Conservation (phyloP, 805 yeast genomes). For the Candida pini region DNA sequence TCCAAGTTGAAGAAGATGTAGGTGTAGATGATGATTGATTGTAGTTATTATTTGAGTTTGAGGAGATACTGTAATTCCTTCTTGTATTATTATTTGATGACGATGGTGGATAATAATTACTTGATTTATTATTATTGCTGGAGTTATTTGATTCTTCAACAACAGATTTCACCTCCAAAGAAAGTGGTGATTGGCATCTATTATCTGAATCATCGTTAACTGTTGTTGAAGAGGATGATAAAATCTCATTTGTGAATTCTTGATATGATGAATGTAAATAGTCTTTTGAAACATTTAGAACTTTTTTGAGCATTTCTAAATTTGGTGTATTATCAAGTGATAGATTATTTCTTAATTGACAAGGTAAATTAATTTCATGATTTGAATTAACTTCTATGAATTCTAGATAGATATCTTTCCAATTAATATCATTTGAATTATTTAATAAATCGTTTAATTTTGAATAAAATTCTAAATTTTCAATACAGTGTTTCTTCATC, state of each 20-base stretch:
- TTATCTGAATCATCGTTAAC: conserved; percentile 3
- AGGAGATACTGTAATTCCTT: conserved; percentile 6
- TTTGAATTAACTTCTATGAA: conserved; percentile 24
- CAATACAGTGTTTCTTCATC: conserved; percentile 28
- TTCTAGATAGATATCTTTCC: conserved; percentile 23
- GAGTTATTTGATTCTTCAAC: background rate
- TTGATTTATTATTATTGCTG: background rate
- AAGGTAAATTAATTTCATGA: conserved; percentile 30
- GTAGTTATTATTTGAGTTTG: conserved; percentile 1
- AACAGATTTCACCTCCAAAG: background rate
- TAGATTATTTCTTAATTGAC: conserved; percentile 16
- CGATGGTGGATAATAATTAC: background rate
- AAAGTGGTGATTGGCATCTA: conserved; percentile 10
- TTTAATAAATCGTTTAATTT: conserved; percentile 19
- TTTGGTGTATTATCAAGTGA: conserved; percentile 16
- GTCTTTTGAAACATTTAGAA: conserved; percentile 18
- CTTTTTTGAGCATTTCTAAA: conserved; percentile 9
- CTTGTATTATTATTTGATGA: conserved; percentile 1
- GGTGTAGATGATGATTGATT: background rate
- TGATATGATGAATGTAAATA: conserved; percentile 26
- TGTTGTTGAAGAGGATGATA: conserved; percentile 8
- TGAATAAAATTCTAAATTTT: conserved; percentile 30
- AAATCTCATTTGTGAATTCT: conserved; percentile 22
- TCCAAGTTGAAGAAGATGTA: conserved; percentile 14
- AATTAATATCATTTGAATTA: conserved; percentile 12